A percentile compares a stretch with the other conserved stretches of the same genome.
Conservation (phyloP, 139 green algal genomes). For the Chlorella ohadii region DNA sequence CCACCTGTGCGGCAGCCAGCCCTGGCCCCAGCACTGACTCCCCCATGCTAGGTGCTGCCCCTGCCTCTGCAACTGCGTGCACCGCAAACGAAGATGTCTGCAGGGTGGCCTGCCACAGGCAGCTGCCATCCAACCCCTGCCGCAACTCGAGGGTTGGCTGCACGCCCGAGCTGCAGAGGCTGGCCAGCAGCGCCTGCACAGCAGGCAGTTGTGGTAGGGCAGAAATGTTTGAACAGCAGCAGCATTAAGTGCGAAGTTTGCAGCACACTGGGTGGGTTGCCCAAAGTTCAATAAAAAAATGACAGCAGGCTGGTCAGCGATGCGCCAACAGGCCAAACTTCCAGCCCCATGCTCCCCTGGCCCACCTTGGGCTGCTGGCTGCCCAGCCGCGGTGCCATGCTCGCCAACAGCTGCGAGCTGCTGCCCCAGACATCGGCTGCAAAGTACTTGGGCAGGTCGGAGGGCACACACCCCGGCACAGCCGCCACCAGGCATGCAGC, state of each 20-base stretch:
- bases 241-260: too few species aligned
- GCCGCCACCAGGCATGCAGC: background rate
- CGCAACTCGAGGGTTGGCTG: background rate
- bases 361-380: slow-evolving; percentile 15
- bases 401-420: background rate
- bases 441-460: slow-evolving; percentile 23
- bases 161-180: slow-evolving; percentile 12
- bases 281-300: background rate
- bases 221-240: too few species aligned
- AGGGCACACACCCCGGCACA: background rate
- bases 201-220: too few species aligned
- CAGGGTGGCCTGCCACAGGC: background rate
- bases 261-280: background rate
- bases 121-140: background rate
- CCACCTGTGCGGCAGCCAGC: background rate
- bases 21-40: slow-evolving; percentile 15
- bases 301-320: background rate
- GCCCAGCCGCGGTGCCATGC: slow-evolving; percentile 4
- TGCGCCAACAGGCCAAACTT: background rate
- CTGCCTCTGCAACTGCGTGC: background rate
- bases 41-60: background rate
- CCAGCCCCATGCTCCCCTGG: background rate
- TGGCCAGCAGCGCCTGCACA: background rate
- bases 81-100: background rate
- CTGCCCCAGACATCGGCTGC: background rate